Percentiles rank a stretch among this genome's conserved stretches.
phyloP scores from a whole-genome alignment of 257 asterid genomes.

The Marsdenia floribunda region DNA sequence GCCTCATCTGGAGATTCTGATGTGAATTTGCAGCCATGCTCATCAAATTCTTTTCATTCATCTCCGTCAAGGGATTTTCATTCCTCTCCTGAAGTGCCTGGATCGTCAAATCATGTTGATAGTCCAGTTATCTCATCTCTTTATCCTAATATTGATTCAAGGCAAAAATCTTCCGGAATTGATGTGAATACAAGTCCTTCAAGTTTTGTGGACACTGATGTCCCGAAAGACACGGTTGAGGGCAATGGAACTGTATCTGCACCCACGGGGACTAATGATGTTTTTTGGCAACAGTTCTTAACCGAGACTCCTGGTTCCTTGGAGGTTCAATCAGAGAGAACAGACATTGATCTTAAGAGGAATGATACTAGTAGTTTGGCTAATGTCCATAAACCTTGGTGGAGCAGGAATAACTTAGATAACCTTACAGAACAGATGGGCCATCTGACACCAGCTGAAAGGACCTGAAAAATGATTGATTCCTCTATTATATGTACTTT shows the following conservation, averaged over 20 bases:
- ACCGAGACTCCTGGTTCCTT: constrained; percentile 57
- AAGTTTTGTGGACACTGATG: constrained; percentile 14
- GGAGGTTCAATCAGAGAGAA: constrained; percentile 32
- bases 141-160: constrained; percentile 29
- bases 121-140: constrained; percentile 47
- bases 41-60: constrained; percentile 32
- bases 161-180: constrained; percentile 29
- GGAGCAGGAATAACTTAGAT: constrained; percentile 42
- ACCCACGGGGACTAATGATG: constrained; percentile 53
- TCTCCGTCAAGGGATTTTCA: constrained; percentile 42
- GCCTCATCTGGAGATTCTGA: constrained; percentile 57
- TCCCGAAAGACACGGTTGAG: constrained; percentile 21
- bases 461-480: constrained; percentile 17
- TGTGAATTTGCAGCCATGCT: constrained; percentile 33
- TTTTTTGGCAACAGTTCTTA: constrained; percentile 83
- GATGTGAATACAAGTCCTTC: constrained; percentile 39
- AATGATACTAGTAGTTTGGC: constrained; percentile 25
- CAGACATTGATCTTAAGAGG: constrained; percentile 24
- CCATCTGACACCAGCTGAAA: constrained; percentile 42
- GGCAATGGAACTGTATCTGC: constrained; percentile 22
- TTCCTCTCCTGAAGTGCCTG: constrained; percentile 39
- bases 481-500: not conserved
- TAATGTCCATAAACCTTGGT: constrained; percentile 46
- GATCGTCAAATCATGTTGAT: constrained; percentile 27
- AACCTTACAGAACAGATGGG: constrained; percentile 48